Evolutionary conservation across 495 filamentous ascomycete species (phyloP).

Genomic region (Penicillium salamii): DNA sequence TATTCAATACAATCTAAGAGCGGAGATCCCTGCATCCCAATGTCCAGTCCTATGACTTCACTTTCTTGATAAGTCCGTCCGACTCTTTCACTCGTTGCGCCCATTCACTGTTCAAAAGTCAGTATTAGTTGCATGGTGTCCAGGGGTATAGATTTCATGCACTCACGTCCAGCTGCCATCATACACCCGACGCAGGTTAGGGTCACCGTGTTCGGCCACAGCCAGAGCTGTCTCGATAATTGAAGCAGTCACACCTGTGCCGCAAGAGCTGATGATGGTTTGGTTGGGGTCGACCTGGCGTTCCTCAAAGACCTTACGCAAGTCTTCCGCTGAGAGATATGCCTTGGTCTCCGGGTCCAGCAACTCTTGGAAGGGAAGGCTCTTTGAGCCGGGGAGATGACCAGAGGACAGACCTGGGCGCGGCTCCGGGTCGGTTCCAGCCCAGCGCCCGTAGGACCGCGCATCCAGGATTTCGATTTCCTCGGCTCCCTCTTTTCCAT

Average conservation of each 20-base stretch:
- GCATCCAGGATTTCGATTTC: conserved; percentile 90
- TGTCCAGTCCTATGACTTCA: conserved; percentile 17
- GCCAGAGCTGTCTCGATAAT: conserved; percentile 84
- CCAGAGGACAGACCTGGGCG: conserved; percentile 83
- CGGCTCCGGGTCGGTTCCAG: conserved; percentile 82
- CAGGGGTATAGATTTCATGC: background rate
- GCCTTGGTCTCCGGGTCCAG: conserved; percentile 80
- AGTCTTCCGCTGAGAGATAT: conserved; percentile 66
- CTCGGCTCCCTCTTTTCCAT: conserved; percentile 74
- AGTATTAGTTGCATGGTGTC: conserved; percentile 5
- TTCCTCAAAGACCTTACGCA: conserved; percentile 71
- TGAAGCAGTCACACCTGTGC: conserved; percentile 92
- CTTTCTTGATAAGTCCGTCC: conserved; percentile 60
- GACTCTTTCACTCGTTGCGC: conserved; percentile 63
- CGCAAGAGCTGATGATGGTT: conserved; percentile 85
- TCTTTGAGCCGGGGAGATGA: conserved; percentile 87
- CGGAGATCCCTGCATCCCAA: background rate
- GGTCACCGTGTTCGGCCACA: conserved; percentile 69
- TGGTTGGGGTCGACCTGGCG: conserved; percentile 77
- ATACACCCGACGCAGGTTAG: conserved; percentile 72
- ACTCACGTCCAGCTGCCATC: conserved; percentile 99
- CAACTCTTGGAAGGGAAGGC: conserved; percentile 73
- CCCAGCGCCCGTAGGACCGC: conserved; percentile 73
- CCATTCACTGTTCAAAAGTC: conserved; percentile 61
- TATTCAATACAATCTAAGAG: conserved; percentile 13